Conservation (phyloP, 2,329 filamentous ascomycete species). For the Exutisphaerella laricina region DNA sequence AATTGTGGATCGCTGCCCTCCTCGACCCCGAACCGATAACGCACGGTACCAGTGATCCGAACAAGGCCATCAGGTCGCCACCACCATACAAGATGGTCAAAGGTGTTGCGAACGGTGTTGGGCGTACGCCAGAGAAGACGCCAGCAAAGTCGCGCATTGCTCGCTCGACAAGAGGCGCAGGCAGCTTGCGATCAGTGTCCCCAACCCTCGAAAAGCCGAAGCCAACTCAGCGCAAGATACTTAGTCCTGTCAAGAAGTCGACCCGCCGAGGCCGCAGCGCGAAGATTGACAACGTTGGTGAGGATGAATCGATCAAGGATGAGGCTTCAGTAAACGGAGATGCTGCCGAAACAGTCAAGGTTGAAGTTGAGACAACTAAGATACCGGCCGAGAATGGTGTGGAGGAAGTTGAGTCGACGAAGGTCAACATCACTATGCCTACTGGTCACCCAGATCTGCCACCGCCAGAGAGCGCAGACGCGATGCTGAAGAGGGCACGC, state of each 20-base stretch:
- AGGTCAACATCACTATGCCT: conserved; percentile 71
- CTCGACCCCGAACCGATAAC: conserved; percentile 80
- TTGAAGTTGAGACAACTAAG: conserved; percentile 63
- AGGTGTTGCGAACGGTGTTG: conserved; percentile 26
- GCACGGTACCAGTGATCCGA: conserved; percentile 54
- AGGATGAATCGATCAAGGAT: conserved; percentile 23
- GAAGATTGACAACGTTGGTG: conserved; percentile 29
- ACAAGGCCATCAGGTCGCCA: conserved; percentile 69
- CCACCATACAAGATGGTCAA: conserved; percentile 59
- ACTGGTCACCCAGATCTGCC: conserved; percentile 59
- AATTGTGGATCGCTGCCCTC: conserved; percentile 84
- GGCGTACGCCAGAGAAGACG: conserved; percentile 24
- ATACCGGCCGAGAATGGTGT: conserved; percentile 48
- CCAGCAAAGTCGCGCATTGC: conserved; percentile 10
- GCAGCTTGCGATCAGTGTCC: conserved; percentile 56
- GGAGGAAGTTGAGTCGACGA: conserved; percentile 67
- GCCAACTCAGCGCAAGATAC: conserved; percentile 42
- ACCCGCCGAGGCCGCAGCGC: conserved; percentile 40
- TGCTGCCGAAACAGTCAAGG: conserved; percentile 53
- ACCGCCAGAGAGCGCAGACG: conserved; percentile 65
- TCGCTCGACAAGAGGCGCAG: conserved; percentile 36
- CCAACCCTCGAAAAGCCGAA: conserved; percentile 46
- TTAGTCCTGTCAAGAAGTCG: conserved; percentile 47
- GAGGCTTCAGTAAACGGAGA: conserved; percentile 19
- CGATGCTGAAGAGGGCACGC: conserved; percentile 81